Evolutionary conservation across 2,329 filamentous ascomycete genomes (phyloP), one percentile per base, ranked within the genome.

Genomic region (Hypoxylon sp.): DNA sequence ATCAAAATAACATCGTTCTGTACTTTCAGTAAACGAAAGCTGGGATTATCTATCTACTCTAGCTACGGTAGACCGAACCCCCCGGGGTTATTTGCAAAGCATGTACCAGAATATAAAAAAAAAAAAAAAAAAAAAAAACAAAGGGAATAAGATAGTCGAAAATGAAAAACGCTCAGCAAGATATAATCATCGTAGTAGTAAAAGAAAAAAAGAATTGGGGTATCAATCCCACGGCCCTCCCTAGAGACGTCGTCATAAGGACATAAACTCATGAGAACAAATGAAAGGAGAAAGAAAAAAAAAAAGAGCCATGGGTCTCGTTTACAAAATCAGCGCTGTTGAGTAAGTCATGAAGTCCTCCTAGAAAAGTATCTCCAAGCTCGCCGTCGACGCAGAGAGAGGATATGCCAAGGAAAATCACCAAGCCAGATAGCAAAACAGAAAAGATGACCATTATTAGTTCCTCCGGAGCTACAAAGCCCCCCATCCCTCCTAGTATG

Each of bases 401-500:
- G 42, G 24, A 63, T 62, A 58, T 55, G 48, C 47, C 64, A 58
- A 62, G 64, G 58, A 66, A 58, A 48, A 60, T 33, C n/a, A n/a
- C n/a, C n/a, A n/a, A n/a, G n/a, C n/a, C n/a, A n/a, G n/a, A n/a
- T n/a, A n/a, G n/a, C n/a, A n/a, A n/a, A n/a, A n/a, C n/a, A n/a
- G n/a, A n/a, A n/a, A n/a, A n/a, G n/a, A n/a, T n/a, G n/a, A n/a
- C n/a, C n/a, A n/a, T n/a, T n/a, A 65, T 68, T 66, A 67, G 37
- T 59, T 58, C 61, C 59, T 55, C 61, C 64, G 13, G 53, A 23
- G 37, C 70, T 70, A 66, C 65, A 62, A 68, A 69, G 64, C 68
- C 70, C 70, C 67, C 61, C 69, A 72, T 72, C 70, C 72, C 7
- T n/a, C 11, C 41, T 68, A 74, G 33, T 69, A 72, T 31, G 74